These are phyloP conservation scores for Gossypioides kirkii DNA, from an alignment of 345 rosid species.

Conservation along the genomic window DNA sequence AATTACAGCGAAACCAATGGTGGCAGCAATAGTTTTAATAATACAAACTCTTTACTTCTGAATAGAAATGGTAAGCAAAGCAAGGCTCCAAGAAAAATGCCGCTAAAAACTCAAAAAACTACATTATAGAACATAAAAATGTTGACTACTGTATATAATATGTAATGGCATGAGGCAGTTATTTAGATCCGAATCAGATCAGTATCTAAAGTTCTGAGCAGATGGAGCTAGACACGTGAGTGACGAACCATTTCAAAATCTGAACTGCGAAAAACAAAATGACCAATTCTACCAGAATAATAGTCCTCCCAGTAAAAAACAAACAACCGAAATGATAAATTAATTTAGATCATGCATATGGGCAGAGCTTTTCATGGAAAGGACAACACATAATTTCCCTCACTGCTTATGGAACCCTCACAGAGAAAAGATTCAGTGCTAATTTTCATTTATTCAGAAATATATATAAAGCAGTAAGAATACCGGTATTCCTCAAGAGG, in stretches of 20 bases:
- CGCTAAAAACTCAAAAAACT: constrained; percentile 4
- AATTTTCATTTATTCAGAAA: constrained; percentile 3
- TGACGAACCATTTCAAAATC: not conserved
- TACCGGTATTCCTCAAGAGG: constrained; percentile 98
- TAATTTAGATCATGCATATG: not conserved
- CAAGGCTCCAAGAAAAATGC: not conserved
- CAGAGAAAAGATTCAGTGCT: not conserved
- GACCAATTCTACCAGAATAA: not conserved
- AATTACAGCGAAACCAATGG: not conserved
- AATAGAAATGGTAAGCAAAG: not conserved
- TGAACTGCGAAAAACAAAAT: not conserved
- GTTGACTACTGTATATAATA: not conserved
- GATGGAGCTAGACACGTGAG: not conserved
- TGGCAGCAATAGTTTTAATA: not conserved
- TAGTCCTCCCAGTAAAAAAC: not conserved
- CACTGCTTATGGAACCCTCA: not conserved
- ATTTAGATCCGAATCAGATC: not conserved
- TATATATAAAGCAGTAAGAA: constrained; percentile 13
- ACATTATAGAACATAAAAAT: not conserved
- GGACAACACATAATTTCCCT: not conserved
- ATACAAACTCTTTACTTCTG: not conserved
- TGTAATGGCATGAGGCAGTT: not conserved
- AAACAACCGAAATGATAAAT: constrained; percentile 1
- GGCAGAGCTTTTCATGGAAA: not conserved
- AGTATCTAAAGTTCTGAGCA: not conserved